Evolutionary conservation across 164 flowering plant genomes (phyloP).

Genomic region (Nymphaea colorata): DNA sequence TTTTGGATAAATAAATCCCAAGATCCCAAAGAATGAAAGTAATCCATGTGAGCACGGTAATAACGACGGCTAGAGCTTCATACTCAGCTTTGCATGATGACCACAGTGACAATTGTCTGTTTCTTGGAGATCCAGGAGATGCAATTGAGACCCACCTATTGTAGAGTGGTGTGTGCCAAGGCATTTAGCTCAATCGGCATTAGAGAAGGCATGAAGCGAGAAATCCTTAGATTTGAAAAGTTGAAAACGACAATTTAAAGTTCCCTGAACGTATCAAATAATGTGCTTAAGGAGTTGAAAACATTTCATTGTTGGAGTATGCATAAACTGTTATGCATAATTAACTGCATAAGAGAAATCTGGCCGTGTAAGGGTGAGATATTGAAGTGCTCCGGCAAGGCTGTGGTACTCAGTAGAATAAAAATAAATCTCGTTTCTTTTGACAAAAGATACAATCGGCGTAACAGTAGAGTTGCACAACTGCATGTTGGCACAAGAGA

Average conservation of each 20-base stretch:
- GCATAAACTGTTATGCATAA: neutral
- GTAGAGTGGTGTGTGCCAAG: neutral
- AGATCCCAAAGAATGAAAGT: neutral
- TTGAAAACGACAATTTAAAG: neutral
- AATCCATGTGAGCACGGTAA: neutral
- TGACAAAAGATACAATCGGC: neutral
- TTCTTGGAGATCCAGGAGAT: neutral
- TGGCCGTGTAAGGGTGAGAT: neutral
- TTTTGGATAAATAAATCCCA: neutral
- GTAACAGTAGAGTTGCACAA: neutral
- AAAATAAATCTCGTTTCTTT: neutral
- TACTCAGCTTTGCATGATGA: neutral
- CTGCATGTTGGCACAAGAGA: neutral
- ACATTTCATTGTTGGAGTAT: neutral
- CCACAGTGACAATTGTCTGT: too few relatives aligned
- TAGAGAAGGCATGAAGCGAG: neutral
- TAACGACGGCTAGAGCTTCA: too few relatives aligned
- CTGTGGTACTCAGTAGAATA: neutral
- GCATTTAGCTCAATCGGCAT: neutral
- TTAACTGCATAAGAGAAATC: neutral
- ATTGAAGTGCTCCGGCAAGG: neutral
- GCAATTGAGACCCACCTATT: neutral
- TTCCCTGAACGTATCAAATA: neutral
- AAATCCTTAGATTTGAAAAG: neutral
- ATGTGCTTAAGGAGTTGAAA: neutral